phyloP scores from a whole-genome alignment of 306 rosid species.

The Senna tora region DNA sequence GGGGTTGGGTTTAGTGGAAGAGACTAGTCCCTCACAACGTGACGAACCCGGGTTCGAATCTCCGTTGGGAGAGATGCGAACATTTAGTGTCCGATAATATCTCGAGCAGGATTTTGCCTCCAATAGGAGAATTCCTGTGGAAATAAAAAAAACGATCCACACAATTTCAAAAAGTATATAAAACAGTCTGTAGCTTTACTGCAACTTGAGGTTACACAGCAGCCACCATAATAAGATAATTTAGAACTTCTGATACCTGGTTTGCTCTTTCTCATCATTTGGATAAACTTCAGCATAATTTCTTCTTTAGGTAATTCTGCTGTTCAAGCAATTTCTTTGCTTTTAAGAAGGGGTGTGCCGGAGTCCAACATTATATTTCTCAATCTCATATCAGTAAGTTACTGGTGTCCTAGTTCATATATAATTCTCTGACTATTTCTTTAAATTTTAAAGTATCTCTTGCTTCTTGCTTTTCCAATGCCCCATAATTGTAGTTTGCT shows the following conservation, averaged over 20 bases:
- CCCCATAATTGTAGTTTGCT: not conserved
- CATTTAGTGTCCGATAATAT: no score
- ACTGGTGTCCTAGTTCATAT: constrained; percentile 20
- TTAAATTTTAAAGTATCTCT: not conserved
- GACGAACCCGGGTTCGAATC: no score
- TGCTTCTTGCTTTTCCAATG: constrained; percentile 20
- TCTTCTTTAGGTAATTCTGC: constrained; percentile 87
- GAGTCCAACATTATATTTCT: constrained; percentile 97
- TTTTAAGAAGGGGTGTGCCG: constrained; percentile 88
- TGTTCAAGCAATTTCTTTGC: constrained; percentile 88
- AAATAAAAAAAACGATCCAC: no score
- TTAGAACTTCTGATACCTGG: constrained; percentile 4
- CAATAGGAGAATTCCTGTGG: no score
- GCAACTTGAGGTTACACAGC: not conserved
- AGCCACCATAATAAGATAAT: not conserved
- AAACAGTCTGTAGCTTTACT: not conserved
- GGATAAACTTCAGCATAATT: constrained; percentile 19
- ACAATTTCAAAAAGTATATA: not conserved
- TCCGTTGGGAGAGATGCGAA: no score
- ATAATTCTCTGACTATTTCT: constrained; percentile 1
- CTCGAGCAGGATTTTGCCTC: no score
- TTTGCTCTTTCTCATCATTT: constrained; percentile 16
- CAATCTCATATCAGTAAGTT: constrained; percentile 94
- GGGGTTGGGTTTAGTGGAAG: no score
- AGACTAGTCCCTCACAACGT: no score